Conservation (phyloP, 2,329 filamentous ascomycete genomes). For the Capronia americana region DNA sequence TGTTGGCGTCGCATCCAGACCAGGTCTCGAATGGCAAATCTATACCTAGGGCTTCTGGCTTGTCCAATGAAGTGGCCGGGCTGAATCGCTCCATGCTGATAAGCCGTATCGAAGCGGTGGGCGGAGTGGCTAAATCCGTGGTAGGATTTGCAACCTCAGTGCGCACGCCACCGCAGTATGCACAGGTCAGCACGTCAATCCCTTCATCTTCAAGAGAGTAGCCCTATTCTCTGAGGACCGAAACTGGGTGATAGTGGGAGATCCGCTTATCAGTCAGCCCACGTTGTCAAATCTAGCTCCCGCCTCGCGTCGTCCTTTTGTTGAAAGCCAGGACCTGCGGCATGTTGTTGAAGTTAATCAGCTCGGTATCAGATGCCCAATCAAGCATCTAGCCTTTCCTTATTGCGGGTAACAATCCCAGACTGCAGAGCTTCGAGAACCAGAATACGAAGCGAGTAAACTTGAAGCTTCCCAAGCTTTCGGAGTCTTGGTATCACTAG, state of each 20-base stretch:
- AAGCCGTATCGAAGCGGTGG: neutral
- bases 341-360: neutral
- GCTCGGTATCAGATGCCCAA: neutral
- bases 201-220: no score
- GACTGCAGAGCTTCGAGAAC: neutral
- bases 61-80: neutral
- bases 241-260: neutral
- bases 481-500: neutral
- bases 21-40: neutral
- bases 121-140: neutral
- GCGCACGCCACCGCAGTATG: no score
- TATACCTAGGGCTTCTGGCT: neutral
- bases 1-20: neutral
- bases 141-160: neutral
- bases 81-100: neutral
- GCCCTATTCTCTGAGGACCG: neutral
- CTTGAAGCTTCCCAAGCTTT: neutral
- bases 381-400: neutral
- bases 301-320: neutral
- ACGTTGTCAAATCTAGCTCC: neutral
- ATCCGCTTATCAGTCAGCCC: neutral
- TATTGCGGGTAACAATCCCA: neutral
- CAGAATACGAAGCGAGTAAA: neutral
- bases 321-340: neutral
- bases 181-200: no score